phyloP scores from a whole-genome alignment of 202 grass and related monocot species.

The Schoenoplectus tabernaemontani region DNA sequence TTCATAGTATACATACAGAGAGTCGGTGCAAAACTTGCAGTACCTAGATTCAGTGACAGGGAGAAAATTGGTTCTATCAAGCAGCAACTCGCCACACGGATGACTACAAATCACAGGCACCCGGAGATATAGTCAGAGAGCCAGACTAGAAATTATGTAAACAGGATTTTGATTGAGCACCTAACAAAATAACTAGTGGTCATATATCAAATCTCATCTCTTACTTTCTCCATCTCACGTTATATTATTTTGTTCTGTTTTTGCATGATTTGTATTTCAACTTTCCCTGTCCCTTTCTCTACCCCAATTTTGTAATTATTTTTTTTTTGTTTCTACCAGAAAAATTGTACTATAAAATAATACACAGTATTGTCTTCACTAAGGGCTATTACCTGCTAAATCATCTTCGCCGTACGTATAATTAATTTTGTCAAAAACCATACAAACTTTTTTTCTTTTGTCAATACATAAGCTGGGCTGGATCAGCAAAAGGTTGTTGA shows the following conservation, averaged over 20 bases:
- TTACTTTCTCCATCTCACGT: conserved; percentile 22
- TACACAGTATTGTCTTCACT: no score
- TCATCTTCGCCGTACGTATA: no score
- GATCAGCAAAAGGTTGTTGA: background rate
- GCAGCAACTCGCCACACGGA: background rate
- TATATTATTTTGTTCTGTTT: conserved; percentile 17
- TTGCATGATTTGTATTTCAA: conserved; percentile 18
- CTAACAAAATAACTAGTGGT: conserved; percentile 19
- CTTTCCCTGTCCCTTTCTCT: conserved; percentile 2
- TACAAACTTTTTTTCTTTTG: background rate
- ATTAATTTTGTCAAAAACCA: no score
- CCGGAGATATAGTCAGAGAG: background rate
- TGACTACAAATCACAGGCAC: background rate
- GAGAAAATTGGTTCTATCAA: background rate
- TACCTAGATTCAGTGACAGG: background rate
- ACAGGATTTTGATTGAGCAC: conserved; percentile 17
- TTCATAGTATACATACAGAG: no score
- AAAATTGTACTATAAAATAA: no score
- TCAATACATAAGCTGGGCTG: background rate
- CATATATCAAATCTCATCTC: conserved; percentile 13
- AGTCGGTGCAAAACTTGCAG: no score
- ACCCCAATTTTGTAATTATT: background rate
- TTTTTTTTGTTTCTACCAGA: no score
- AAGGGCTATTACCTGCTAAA: no score
- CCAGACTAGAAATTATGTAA: conserved; percentile 15